These are phyloP conservation scores for Termitomyces heimii DNA, from an alignment of 768 basidiomycete species.

Conservation along the genomic window DNA sequence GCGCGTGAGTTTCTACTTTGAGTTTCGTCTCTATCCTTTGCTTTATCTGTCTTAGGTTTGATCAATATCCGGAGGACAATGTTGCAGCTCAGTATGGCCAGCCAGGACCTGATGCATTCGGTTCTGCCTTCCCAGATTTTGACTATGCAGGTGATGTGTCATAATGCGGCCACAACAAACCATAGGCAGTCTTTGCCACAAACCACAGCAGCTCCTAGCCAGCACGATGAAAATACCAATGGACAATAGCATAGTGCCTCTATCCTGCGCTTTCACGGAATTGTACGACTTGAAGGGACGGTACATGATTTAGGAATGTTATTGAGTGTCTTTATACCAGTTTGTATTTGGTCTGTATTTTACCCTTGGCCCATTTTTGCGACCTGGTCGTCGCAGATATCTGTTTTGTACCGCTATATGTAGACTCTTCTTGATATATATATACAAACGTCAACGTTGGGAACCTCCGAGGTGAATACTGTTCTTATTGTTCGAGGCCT, in stretches of 20 bases:
- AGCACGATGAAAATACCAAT: background rate
- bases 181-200: background rate
- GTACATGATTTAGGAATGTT: background rate
- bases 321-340: slow-evolving; percentile 1
- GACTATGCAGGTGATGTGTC: slow-evolving; percentile 48
- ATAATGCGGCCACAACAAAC: slow-evolving; percentile 2
- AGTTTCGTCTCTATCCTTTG: slow-evolving; percentile 1
- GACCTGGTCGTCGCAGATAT: slow-evolving; percentile 8
- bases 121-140: slow-evolving; percentile 70
- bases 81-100: slow-evolving; percentile 55
- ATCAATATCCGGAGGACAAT: slow-evolving; percentile 74
- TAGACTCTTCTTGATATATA: background rate
- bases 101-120: slow-evolving; percentile 53
- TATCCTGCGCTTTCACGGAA: slow-evolving; percentile 2
- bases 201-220: background rate
- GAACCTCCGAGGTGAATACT: no score
- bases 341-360: slow-evolving; percentile 3
- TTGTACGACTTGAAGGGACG: background rate
- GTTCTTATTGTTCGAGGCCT: background rate
- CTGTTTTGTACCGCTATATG: slow-evolving; percentile 8
- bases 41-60: slow-evolving; percentile 48
- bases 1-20: slow-evolving; percentile 58
- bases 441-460: background rate
- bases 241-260: background rate
- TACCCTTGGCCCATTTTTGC: slow-evolving; percentile 4